Base-by-base conservation (phyloP, 2,329 filamentous ascomycete species). In the Xylaria sp. region DNA sequence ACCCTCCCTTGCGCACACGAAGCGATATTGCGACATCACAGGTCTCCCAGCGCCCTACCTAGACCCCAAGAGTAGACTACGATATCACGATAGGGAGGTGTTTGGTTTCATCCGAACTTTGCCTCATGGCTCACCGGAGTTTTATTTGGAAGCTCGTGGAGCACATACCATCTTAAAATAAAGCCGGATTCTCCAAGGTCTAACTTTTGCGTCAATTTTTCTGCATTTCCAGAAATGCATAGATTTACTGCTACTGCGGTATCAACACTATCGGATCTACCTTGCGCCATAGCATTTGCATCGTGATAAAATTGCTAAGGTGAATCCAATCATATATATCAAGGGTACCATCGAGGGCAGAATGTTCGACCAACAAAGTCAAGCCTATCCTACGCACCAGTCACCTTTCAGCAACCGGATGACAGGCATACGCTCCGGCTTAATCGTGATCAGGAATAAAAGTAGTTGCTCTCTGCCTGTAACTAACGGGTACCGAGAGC, bases 391-490 rank as follows among this genome's bases (percentile, higher is more conserved):
- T 92, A 97, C 90, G 91, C 93, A 92, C 89, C 90, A 85, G 82
- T 80, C 80, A 85, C 88, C 92, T 97, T 83, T 97, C 92, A 84
- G 88, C 83, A 83, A 84, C 85, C 86, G 89, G 87, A 89, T 90
- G 93, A 88, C 91, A 94, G 90, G 90, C 91, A 72, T 90, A 88
- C 89, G 93, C 94, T 97, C 94, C 94, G 94, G 94, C 94, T 98
- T 97, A 97, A 96, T 97, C 91, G 93, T 91, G 92, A 93, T 93
- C 92, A 68, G 66, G 44, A 69, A 73, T 66, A 78, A 74, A 65
- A 77, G 73, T 69, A 69, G 81, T 87, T 88, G 80, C 81, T 97
- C 88, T 97, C 85, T 91, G 94, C 93, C 93, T 87, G 81, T 81
- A 73, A 81, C 82, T 86, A 88, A 92, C 90, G 87, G 87, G 86